These are phyloP conservation scores for Mucor circinelloides DNA, from an alignment of 371 early-diverging fungal species.

Conservation along the genomic window DNA sequence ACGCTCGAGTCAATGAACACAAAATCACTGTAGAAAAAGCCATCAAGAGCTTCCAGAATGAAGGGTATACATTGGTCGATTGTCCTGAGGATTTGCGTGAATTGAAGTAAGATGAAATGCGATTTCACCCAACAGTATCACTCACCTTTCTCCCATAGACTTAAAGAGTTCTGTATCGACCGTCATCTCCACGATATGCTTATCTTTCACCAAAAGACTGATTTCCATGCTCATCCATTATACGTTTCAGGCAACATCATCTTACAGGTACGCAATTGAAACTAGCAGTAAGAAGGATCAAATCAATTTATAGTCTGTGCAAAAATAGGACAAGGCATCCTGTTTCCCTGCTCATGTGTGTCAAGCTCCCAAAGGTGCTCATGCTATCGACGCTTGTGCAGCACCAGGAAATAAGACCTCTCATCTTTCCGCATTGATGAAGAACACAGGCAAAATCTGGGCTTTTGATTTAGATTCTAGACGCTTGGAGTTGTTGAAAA, in stretches of 20 bases:
- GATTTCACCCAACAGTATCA: not conserved
- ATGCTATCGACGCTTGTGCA: constrained; percentile 97
- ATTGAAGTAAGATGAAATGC: constrained; percentile 31
- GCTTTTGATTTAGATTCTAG: constrained; percentile 91
- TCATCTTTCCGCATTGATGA: constrained; percentile 87
- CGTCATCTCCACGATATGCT: constrained; percentile 80
- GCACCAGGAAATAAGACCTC: constrained; percentile 99
- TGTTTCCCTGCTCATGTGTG: constrained; percentile 97
- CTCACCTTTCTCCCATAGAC: constrained; percentile 2
- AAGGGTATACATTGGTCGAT: constrained; percentile 59
- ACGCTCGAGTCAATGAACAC: constrained; percentile 77
- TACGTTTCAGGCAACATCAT: constrained; percentile 79
- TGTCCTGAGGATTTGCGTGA: constrained; percentile 33
- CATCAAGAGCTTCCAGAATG: constrained; percentile 63
- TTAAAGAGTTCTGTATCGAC: constrained; percentile 64
- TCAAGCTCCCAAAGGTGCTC: constrained; percentile 67
- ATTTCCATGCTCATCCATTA: constrained; percentile 79
- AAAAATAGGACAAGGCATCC: constrained; percentile 87
- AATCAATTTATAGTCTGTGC: not conserved
- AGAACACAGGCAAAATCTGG: constrained; percentile 84
- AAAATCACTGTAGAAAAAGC: constrained; percentile 70
- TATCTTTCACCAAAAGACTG: constrained; percentile 82
- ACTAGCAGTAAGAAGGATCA: not conserved
- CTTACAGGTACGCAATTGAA: constrained; percentile 66
- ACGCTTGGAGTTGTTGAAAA: constrained; percentile 79